Conservation (phyloP, 2,329 filamentous ascomycete genomes). For the Curvularia verruculosa region DNA sequence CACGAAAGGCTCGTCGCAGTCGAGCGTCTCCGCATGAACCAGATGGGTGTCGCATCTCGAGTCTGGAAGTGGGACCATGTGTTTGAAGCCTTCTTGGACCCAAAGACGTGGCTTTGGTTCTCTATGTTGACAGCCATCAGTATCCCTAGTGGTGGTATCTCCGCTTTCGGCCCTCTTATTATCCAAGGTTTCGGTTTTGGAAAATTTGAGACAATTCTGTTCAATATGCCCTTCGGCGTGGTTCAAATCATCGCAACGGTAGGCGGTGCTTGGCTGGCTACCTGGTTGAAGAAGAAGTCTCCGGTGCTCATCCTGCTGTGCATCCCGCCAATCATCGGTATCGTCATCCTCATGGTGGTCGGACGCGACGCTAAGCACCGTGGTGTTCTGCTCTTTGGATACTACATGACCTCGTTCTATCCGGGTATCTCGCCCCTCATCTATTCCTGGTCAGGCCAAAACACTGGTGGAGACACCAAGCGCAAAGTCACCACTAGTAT, state of each 20-base stretch:
- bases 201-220: slow-evolving; percentile 62
- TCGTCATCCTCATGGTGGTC: slow-evolving; percentile 60
- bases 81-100: slow-evolving; percentile 60
- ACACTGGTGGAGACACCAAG: slow-evolving; percentile 73
- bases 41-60: slow-evolving; percentile 50
- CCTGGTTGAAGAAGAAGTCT: slow-evolving; percentile 61
- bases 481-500: slow-evolving; percentile 69
- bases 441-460: slow-evolving; percentile 66
- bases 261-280: slow-evolving; percentile 63
- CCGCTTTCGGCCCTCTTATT: slow-evolving; percentile 65
- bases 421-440: slow-evolving; percentile 66
- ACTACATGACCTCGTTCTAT: slow-evolving; percentile 66
- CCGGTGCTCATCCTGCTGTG: slow-evolving; percentile 61
- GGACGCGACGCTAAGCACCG: slow-evolving; percentile 55
- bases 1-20: slow-evolving; percentile 65
- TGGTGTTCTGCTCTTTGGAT: slow-evolving; percentile 61
- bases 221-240: slow-evolving; percentile 66
- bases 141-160: slow-evolving; percentile 64
- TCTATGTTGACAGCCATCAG: slow-evolving; percentile 49
- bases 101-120: slow-evolving; percentile 66
- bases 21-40: slow-evolving; percentile 57
- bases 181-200: slow-evolving; percentile 64
- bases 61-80: slow-evolving; percentile 62
- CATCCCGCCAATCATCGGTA: slow-evolving; percentile 63
- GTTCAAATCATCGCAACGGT: slow-evolving; percentile 67